These are phyloP conservation scores for Sarcocystis neurona DNA, from an alignment of 169 alveolate species.

Conservation along the genomic window DNA sequence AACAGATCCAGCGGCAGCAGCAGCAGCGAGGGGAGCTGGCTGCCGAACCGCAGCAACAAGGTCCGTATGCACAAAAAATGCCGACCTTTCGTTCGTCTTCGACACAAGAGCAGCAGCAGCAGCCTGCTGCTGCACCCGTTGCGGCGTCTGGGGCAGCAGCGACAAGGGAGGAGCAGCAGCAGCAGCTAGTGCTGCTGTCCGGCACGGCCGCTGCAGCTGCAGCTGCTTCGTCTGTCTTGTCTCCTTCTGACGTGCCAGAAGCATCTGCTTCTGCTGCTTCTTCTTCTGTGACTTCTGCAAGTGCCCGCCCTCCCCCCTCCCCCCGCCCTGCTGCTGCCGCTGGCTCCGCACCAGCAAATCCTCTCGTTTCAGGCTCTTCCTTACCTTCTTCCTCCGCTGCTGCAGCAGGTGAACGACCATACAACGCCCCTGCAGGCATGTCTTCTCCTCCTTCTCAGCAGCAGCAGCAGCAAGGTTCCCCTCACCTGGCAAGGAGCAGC, in stretches of 20 bases:
- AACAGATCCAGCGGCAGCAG: not conserved
- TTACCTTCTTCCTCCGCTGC: not conserved
- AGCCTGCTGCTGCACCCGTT: not conserved
- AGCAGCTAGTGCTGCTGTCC: not conserved
- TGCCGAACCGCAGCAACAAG: not conserved
- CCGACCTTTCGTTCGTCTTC: not conserved
- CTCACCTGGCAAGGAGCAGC: no score
- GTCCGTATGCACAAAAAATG: not conserved
- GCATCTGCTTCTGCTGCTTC: not conserved
- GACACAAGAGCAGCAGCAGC: no score
- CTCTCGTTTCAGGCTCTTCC: not conserved
- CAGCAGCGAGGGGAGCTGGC: not conserved
- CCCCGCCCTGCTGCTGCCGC: not conserved
- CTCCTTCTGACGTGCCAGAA: not conserved
- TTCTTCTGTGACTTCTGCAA: not conserved
- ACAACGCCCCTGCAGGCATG: not conserved
- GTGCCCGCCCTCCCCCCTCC: not conserved
- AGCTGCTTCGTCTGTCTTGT: not conserved
- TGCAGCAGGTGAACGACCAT: not conserved
- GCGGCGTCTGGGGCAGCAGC: not conserved
- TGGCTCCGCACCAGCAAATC: not conserved
- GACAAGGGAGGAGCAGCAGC: not conserved
- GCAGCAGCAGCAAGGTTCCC: not conserved
- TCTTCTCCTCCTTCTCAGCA: not conserved
- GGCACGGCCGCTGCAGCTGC: not conserved